phyloP scores from a whole-genome alignment of 2,329 filamentous ascomycete genomes.

The Ampelomyces quisqualis region DNA sequence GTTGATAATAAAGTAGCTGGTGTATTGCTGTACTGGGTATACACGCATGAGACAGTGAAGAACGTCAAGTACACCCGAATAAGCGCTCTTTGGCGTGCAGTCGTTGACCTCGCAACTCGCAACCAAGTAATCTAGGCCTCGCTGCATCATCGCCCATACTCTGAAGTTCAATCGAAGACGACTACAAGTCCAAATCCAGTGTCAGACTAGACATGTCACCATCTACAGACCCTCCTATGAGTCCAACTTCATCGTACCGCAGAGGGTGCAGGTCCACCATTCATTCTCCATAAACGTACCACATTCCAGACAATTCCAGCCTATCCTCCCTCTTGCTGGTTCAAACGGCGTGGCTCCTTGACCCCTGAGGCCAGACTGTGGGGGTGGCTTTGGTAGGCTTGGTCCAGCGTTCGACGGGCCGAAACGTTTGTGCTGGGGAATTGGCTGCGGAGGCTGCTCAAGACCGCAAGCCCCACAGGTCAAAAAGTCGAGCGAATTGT shows the following conservation, averaged over 20 bases:
- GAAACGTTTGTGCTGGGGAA: constrained; percentile 37
- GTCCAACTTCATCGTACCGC: constrained; percentile 58
- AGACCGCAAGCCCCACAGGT: constrained; percentile 62
- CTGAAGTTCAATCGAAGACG: too few species aligned
- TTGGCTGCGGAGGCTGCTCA: constrained; percentile 53
- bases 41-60: too few species aligned
- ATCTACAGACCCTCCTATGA: constrained; percentile 14
- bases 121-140: too few species aligned
- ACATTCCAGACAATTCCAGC: constrained; percentile 61
- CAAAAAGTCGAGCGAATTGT: constrained; percentile 61
- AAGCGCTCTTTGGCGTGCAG: too few species aligned
- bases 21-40: too few species aligned
- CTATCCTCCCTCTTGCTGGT: constrained; percentile 52
- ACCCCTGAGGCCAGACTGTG: constrained; percentile 29
- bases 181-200: too few species aligned
- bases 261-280: constrained; percentile 65
- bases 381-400: constrained; percentile 35
- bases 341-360: constrained; percentile 44
- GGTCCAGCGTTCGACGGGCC: constrained; percentile 25
- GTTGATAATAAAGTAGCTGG: too few species aligned
- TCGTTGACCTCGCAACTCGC: too few species aligned
- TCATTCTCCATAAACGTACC: constrained; percentile 63
- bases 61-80: too few species aligned
- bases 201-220: neutral
- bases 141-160: too few species aligned